A percentile compares a stretch with the other conserved stretches of the same genome.
These are phyloP conservation scores for Oryza officinalis DNA, from an alignment of 176 grass and related monocot species.

Conservation along the genomic window DNA sequence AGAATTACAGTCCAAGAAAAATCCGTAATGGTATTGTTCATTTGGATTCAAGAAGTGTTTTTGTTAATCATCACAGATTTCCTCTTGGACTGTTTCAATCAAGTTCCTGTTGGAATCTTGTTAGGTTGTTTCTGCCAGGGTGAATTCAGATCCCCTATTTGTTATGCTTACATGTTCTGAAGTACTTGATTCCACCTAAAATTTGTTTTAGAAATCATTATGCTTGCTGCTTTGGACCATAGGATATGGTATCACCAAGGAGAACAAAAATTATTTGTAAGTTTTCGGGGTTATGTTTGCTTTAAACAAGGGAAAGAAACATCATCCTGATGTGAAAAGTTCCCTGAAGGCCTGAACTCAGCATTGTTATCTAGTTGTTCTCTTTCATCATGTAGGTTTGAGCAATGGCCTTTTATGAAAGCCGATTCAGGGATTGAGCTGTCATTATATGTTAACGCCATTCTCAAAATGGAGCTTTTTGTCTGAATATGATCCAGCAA, in stretches of 20 bases:
- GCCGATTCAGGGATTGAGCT: neutral
- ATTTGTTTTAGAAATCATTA: neutral
- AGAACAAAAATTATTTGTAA: neutral
- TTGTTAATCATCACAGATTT: neutral
- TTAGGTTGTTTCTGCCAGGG: neutral
- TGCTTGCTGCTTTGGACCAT: neutral
- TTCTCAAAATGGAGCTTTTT: neutral
- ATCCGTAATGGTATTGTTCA: neutral
- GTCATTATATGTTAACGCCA: neutral
- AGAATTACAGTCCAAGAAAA: neutral
- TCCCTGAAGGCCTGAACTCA: neutral
- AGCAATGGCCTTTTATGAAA: neutral
- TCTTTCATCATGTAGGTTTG: neutral
- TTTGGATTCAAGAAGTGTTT: neutral
- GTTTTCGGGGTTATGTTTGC: neutral
- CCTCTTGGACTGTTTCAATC: neutral
- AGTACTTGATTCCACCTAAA: neutral
- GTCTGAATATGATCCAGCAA: constrained; percentile 19
- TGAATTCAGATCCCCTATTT: neutral
- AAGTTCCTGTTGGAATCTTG: constrained; percentile 2
- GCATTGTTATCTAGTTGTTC: neutral
- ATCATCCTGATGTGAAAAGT: neutral
- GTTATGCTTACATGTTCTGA: neutral
- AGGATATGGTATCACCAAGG: neutral
- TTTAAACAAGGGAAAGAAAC: neutral